These are phyloP conservation scores for Calcarisporium arbuscula DNA, from an alignment of 2,329 filamentous ascomycete species.

Conservation along the genomic window DNA sequence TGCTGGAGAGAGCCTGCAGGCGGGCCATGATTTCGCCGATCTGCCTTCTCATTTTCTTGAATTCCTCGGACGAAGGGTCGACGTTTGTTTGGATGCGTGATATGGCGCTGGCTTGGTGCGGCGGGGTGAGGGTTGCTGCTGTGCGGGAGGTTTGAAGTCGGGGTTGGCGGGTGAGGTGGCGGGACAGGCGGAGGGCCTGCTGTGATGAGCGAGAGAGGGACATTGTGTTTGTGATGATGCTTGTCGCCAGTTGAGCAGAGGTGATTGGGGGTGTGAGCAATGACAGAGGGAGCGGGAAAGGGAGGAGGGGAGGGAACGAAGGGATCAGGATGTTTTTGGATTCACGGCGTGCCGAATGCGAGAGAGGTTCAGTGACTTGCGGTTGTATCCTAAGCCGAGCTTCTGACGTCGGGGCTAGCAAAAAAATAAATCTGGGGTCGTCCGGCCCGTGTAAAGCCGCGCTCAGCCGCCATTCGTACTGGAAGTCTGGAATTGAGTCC, in stretches of 20 bases:
- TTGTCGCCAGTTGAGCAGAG: background rate
- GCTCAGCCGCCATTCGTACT: constrained; percentile 32
- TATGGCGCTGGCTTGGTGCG: constrained; percentile 75
- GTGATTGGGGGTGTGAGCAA: background rate
- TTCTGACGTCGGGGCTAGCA: constrained; percentile 10
- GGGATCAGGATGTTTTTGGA: too few relatives aligned
- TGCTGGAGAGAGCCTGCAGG: constrained; percentile 63
- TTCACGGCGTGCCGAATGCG: constrained; percentile 1
- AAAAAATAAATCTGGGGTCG: constrained; percentile 8
- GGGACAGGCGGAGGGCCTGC: constrained; percentile 35
- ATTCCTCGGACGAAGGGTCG: constrained; percentile 72
- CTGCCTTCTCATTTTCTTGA: constrained; percentile 69
- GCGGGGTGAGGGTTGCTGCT: constrained; percentile 71
- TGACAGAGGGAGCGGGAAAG: background rate
- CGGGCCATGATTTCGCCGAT: constrained; percentile 68
- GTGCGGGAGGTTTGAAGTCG: constrained; percentile 25
- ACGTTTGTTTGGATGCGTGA: constrained; percentile 72
- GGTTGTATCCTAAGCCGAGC: constrained; percentile 4
- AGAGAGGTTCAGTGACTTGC: background rate
- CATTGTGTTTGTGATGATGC: constrained; percentile 34
- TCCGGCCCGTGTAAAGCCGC: constrained; percentile 37
- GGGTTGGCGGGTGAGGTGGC: constrained; percentile 27
- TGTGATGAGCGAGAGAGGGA: constrained; percentile 39
- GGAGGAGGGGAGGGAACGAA: background rate
- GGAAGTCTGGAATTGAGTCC: too few relatives aligned